Evolutionary conservation across 176 grass and related monocot species (phyloP).

Genomic region (Rhipidocladum racemiflorum): DNA sequence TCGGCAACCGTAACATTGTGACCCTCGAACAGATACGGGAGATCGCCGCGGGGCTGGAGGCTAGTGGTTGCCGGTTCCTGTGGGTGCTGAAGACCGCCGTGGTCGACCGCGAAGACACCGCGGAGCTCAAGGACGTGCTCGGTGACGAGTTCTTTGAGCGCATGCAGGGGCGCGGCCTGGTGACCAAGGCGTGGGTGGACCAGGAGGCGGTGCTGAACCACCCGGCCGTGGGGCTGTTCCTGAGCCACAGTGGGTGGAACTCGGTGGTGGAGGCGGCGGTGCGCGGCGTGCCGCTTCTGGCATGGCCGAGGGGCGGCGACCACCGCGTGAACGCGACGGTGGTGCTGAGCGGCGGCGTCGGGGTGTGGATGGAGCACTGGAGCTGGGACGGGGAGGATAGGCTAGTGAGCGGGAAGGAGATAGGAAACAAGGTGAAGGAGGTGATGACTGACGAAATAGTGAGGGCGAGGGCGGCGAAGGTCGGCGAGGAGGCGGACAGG

Average conservation of each 20-base stretch:
- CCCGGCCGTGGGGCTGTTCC: slow-evolving; percentile 45
- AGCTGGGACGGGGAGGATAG: slow-evolving; percentile 50
- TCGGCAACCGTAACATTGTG: slow-evolving; percentile 56
- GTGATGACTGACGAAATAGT: slow-evolving; percentile 38
- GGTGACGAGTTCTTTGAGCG: slow-evolving; percentile 35
- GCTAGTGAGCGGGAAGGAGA: slow-evolving; percentile 40
- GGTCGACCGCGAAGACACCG: slow-evolving; percentile 47
- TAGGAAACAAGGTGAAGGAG: slow-evolving; percentile 42
- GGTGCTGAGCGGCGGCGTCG: slow-evolving; percentile 32
- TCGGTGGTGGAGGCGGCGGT: slow-evolving; percentile 38
- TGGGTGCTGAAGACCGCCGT: slow-evolving; percentile 62
- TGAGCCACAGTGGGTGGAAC: slow-evolving; percentile 64
- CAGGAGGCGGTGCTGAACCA: slow-evolving; percentile 58
- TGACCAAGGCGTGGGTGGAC: slow-evolving; percentile 65
- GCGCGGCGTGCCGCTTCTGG: slow-evolving; percentile 53
- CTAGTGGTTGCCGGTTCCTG: slow-evolving; percentile 54
- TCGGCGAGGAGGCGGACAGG: slow-evolving; percentile 18
- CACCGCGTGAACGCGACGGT: slow-evolving; percentile 51
- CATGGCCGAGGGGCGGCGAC: slow-evolving; percentile 50
- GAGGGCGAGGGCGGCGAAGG: background rate
- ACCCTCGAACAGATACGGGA: slow-evolving; percentile 40
- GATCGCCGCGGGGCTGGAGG: slow-evolving; percentile 55
- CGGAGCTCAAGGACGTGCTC: slow-evolving; percentile 35
- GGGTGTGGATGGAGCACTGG: slow-evolving; percentile 55
- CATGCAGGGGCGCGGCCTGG: slow-evolving; percentile 42